Evolutionary conservation across 2,329 filamentous ascomycete genomes (phyloP).

Genomic region (Fusarium pseudograminearum): DNA sequence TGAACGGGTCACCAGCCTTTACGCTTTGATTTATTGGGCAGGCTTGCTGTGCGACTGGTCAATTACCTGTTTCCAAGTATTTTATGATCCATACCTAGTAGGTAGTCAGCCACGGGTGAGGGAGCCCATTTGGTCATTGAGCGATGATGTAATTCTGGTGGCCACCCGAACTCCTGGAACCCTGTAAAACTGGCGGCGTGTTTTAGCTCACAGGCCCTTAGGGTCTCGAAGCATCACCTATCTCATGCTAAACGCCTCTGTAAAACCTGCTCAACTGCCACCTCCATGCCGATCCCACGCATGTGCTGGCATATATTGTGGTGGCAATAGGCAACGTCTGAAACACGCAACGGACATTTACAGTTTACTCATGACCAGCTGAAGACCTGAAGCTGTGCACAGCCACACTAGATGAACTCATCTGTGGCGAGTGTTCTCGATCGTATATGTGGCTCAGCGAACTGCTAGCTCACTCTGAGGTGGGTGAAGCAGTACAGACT

Average conservation of each 20-base stretch:
- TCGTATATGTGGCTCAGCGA: constrained; percentile 27
- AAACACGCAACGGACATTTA: constrained; percentile 26
- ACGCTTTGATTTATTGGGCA: background rate
- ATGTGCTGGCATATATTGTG: constrained; percentile 30
- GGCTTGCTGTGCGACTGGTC: constrained; percentile 13
- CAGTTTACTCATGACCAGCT: background rate
- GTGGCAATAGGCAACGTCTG: constrained; percentile 32
- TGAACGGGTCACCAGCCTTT: constrained; percentile 11
- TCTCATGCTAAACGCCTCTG: constrained; percentile 13
- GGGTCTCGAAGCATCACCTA: constrained; percentile 15
- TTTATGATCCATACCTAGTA: constrained; percentile 29
- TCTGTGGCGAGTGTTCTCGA: constrained; percentile 18
- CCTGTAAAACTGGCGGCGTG: constrained; percentile 21
- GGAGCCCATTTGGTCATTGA: constrained; percentile 29
- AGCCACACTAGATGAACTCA: constrained; percentile 31
- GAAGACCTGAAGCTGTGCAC: constrained; percentile 21
- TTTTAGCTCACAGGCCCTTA: background rate
- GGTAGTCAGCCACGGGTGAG: constrained; percentile 32
- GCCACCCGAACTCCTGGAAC: constrained; percentile 30
- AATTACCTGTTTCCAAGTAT: constrained; percentile 40
- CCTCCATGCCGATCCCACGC: constrained; percentile 28
- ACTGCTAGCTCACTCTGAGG: constrained; percentile 17
- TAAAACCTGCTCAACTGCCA: constrained; percentile 27
- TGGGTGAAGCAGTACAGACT: background rate
- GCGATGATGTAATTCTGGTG: constrained; percentile 46